Conservation (phyloP, 1,284 basidiomycete genomes). For the Melampsora larici-populina region DNA sequence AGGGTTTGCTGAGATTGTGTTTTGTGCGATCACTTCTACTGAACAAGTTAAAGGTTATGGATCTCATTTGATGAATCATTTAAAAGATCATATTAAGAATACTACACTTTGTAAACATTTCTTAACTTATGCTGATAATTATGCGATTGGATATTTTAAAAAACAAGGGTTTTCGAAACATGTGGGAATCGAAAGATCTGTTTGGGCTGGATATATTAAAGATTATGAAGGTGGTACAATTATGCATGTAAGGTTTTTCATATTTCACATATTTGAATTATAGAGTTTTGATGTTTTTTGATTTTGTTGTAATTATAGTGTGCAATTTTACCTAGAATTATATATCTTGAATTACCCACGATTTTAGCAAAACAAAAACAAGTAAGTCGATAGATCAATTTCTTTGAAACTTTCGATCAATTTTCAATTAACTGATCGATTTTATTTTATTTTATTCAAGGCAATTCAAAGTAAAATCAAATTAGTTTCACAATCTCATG, state of each 20-base stretch:
- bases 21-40: conserved; percentile 93
- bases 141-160: conserved; percentile 97
- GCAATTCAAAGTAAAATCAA: conserved; percentile 85
- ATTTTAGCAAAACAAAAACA: conserved; percentile 80
- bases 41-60: conserved; percentile 99
- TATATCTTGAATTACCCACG: conserved; percentile 79
- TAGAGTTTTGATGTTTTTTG: too few relatives aligned
- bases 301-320: conserved; percentile 59
- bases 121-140: conserved; percentile 98
- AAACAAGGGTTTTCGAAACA: conserved; percentile 99
- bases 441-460: conserved; percentile 47
- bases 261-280: too few relatives aligned
- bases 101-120: conserved; percentile 85
- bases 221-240: conserved; percentile 99
- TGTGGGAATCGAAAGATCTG: conserved; percentile 79
- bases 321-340: conserved; percentile 82
- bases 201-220: conserved; percentile 99
- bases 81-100: conserved; percentile 85
- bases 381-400: conserved; percentile 52
- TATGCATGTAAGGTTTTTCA: conserved; percentile 68
- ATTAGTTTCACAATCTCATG: conserved; percentile 77
- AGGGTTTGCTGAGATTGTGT: conserved; percentile 96
- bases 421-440: neutral
- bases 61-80: conserved; percentile 97
- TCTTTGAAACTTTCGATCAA: neutral